Base-by-base conservation (phyloP, 169 alveolate genomes). In the Toxoplasma gondii region DNA sequence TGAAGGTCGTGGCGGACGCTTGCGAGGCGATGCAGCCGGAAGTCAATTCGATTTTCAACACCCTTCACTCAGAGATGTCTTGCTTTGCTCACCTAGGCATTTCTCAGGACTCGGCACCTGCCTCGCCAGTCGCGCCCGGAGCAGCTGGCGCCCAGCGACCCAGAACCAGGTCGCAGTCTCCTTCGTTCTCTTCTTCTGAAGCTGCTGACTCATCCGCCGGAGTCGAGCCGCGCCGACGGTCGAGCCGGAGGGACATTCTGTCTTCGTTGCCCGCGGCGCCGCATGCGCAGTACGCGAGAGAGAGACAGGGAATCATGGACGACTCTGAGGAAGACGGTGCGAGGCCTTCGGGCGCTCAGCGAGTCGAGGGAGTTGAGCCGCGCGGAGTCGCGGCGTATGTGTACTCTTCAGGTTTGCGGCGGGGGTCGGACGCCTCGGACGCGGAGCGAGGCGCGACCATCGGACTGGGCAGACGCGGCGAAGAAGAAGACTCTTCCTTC, bases 1-100 rank as follows among this genome's bases (percentile, higher is more conserved):
- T 81, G 27, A 45, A 91, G 31, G 84, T 38, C 24, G n/a, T 91
- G 69, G 74, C n/a, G 43, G 49, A 81, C n/a, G 83, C 84, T 31
- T 91, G 83, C 45, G 91, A 69, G 1, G 91, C 80, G 83, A 80
- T 78, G 86, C 94, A 91, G 69, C 45, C 82, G 22, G 94, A 91
- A 70, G 53, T 88, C 34, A 88, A 91, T 70, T 54, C 67, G 67
- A 88, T 91, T 45, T 91, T 91, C 86, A 27, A 88, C 67, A 17
- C 83, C 41, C 7, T 80, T 12, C 45, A 22, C 74, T n/a, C 91
- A 54, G 41, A 29, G 45, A 36, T 74, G 64, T 12, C 91, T 7
- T 44, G 43, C 83, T 38, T 84, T 86, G 22, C 49, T 39, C 94
- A 80, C 83, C 86, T 39, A 90, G 69, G 41, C 43, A 45, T n/a